Percentiles rank a stretch among this genome's conserved stretches.
Evolutionary conservation across 352 stramenopile species (phyloP).

Genomic region (Globisporangium cederbergense): DNA sequence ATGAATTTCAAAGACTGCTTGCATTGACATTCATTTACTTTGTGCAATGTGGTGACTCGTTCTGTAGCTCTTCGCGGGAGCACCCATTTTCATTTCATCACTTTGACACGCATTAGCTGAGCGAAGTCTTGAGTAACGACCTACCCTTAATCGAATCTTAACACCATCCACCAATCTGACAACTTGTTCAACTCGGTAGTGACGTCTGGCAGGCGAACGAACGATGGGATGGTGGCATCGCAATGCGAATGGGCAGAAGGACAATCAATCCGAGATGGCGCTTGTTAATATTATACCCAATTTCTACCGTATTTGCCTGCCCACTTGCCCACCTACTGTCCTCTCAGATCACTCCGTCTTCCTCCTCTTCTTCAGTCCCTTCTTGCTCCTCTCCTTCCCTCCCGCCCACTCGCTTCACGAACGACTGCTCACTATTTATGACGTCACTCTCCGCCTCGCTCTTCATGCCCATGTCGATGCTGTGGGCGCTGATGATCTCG

Average conservation of each 20-base stretch:
- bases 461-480: slow-evolving; percentile 52
- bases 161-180: neutral
- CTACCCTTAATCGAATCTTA: too few relatives aligned
- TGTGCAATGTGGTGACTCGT: too few relatives aligned
- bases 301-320: neutral
- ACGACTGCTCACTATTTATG: neutral
- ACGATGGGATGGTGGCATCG: too few relatives aligned
- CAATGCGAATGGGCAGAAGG: too few relatives aligned
- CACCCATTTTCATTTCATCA: neutral
- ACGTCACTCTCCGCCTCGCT: slow-evolving; percentile 25
- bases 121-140: too few relatives aligned
- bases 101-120: neutral
- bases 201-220: too few relatives aligned
- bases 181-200: neutral
- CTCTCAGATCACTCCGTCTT: slow-evolving; percentile 47
- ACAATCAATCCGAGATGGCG: too few relatives aligned
- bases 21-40: neutral
- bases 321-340: neutral
- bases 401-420: neutral
- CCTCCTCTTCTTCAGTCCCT: slow-evolving; percentile 24
- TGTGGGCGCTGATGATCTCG: slow-evolving; percentile 75
- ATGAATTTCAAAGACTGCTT: neutral
- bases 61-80: neutral
- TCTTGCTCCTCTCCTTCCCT: slow-evolving; percentile 21
- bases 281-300: slow-evolving; percentile 5